Evolutionary conservation across 2,329 filamentous ascomycete genomes (phyloP), one percentile per base, ranked within the genome.

Genomic region (Alternaria gansuensis): DNA sequence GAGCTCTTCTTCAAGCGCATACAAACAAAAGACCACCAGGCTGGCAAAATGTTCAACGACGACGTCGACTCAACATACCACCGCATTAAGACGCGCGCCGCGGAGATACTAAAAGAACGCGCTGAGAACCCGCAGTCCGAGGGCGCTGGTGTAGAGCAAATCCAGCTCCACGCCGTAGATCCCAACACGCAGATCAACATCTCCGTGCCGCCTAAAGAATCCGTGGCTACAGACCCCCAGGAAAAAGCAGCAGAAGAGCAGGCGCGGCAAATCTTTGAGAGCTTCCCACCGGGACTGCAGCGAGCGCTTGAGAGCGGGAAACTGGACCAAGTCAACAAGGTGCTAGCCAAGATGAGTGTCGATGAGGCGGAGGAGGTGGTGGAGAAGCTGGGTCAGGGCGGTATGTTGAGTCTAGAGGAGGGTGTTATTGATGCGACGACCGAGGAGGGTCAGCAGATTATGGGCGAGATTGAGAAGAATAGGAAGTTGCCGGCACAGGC

Each of bases 341-440:
- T 96, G 17, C 80, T 97, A 29, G 93, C 91, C 2, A 90, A 91
- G 75, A 93, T 97, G 92, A 90, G 87, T 67, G 90, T 97, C 1
- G 89, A 92, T 29, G 92, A 96, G 67, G 93, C 93, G 0, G 93
- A 97, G 78, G 89, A 92, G 68, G 81, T 96, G 48, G 91, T 97
- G 17, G 90, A 88, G 68, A 86, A 93, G 73, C 81, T 97, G 61
- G 87, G 92, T 29, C 85, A 95, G 80, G 92, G 92, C 14, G 92
- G 91, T 36, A 94, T 97, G 82, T 79, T 99, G 66, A 97, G 91
- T 75, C 78, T 99, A 50, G 93, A 98, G 76, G 89, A 97, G 73
- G 89, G 96, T 49, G 92, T 99, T 51, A 96, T 99, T 67, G 95
- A 99, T 79, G 92, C 93, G 1, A 99, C 93, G 44, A 96, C 94